These are phyloP conservation scores for Metarhizium guizhouense DNA, from an alignment of 2,329 filamentous ascomycete species.

Conservation along the genomic window DNA sequence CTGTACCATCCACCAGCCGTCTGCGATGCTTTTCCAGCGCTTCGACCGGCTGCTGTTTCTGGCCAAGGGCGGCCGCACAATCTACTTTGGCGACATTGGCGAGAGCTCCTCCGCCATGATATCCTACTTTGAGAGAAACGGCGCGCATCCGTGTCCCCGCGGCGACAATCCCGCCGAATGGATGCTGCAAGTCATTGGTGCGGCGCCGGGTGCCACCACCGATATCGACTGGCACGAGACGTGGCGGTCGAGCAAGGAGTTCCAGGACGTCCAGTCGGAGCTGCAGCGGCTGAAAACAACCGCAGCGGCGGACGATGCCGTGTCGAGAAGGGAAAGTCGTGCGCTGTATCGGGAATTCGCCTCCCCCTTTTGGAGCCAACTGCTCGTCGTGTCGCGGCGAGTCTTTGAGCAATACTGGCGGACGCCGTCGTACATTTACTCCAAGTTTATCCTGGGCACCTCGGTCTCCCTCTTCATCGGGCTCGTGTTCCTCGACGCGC, in stretches of 20 bases:
- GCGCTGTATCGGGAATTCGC: conserved; percentile 51
- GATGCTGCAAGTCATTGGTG: conserved; percentile 41
- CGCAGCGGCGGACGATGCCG: too few species aligned
- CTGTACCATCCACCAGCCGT: conserved; percentile 43
- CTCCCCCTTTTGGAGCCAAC: conserved; percentile 52
- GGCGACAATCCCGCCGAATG: conserved; percentile 59
- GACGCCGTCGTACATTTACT: conserved; percentile 66
- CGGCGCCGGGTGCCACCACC: conserved; percentile 7
- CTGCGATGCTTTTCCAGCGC: conserved; percentile 28
- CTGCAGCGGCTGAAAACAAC: too few species aligned
- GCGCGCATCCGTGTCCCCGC: conserved; percentile 28
- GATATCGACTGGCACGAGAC: conserved; percentile 23
- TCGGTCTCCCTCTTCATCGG: background rate
- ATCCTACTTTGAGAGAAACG: conserved; percentile 53
- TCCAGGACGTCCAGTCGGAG: too few species aligned
- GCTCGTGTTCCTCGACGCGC: background rate
- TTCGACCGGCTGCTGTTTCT: conserved; percentile 50
- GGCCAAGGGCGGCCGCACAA: conserved; percentile 29
- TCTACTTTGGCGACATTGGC: conserved; percentile 51
- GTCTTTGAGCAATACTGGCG: conserved; percentile 76
- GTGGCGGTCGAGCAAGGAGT: too few species aligned
- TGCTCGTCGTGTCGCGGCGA: conserved; percentile 50
- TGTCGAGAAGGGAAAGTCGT: conserved; percentile 15
- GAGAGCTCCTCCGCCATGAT: conserved; percentile 27
- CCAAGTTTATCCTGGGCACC: conserved; percentile 39